Conservation (phyloP, 2,329 filamentous ascomycete genomes). For the Apiospora koreana region DNA sequence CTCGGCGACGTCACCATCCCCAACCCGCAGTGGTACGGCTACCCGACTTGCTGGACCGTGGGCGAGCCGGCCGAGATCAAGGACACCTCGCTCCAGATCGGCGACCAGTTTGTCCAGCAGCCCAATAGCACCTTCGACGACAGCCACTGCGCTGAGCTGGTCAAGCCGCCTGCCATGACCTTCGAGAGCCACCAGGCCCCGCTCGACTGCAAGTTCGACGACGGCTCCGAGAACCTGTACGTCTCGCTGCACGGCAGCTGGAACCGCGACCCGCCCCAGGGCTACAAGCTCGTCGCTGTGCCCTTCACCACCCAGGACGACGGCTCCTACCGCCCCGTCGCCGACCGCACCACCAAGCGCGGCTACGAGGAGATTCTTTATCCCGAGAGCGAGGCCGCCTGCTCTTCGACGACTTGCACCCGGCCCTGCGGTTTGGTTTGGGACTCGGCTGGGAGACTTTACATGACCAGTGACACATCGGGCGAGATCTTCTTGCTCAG, state of each 20-base stretch:
- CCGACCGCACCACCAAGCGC: constrained; percentile 35
- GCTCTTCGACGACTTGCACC: constrained; percentile 48
- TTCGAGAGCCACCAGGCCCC: constrained; percentile 62
- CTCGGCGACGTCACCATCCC: constrained; percentile 57
- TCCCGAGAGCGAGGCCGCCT: constrained; percentile 46
- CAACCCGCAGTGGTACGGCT: constrained; percentile 57
- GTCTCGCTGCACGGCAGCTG: constrained; percentile 65
- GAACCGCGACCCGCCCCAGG: constrained; percentile 34
- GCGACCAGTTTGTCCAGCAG: constrained; percentile 33
- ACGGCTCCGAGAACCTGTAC: constrained; percentile 55
- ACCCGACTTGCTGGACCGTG: constrained; percentile 48
- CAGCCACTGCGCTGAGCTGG: constrained; percentile 22
- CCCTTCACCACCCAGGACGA: constrained; percentile 33
- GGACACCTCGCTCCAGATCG: constrained; percentile 31
- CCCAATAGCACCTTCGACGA: constrained; percentile 29
- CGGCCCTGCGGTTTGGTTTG: constrained; percentile 50
- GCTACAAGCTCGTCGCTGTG: constrained; percentile 38
- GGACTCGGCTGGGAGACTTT: constrained; percentile 47
- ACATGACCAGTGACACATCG: constrained; percentile 53
- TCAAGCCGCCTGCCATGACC: constrained; percentile 46
- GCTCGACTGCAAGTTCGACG: constrained; percentile 63
- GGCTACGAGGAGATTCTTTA: constrained; percentile 50
- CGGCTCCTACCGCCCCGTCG: constrained; percentile 27
- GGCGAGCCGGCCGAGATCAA: constrained; percentile 41
- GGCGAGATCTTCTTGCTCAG: constrained; percentile 44